Evolutionary conservation across 805 yeast species (phyloP).

Genomic region (Scheffersomyces coipomensis): DNA sequence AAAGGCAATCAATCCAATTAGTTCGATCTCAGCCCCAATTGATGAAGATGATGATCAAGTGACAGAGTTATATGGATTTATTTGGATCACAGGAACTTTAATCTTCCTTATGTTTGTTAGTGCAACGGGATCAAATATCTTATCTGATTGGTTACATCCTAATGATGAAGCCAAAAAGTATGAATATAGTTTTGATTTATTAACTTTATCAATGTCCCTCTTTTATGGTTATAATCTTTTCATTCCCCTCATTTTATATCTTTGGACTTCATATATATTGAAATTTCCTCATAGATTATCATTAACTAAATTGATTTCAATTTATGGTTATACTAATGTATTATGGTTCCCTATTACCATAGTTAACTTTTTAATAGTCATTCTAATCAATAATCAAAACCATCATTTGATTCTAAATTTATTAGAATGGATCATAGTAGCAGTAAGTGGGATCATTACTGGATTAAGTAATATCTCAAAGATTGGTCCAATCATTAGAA

Average conservation of each 20-base stretch:
- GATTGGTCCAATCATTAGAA: constrained; percentile 36
- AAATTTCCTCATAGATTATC: constrained; percentile 51
- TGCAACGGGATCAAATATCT: constrained; percentile 63
- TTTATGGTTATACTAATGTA: constrained; percentile 82
- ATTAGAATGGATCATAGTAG: constrained; percentile 64
- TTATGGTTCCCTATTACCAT: constrained; percentile 85
- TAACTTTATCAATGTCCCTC: constrained; percentile 66
- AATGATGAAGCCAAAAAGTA: constrained; percentile 44
- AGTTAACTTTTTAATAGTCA: constrained; percentile 55
- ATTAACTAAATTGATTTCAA: constrained; percentile 60
- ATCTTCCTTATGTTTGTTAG: constrained; percentile 73
- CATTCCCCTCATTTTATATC: constrained; percentile 58
- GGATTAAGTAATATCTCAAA: constrained; percentile 54
- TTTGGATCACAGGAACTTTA: constrained; percentile 88
- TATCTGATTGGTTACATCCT: constrained; percentile 54
- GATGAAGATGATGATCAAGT: constrained; percentile 35
- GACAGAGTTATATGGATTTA: constrained; percentile 78
- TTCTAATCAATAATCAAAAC: constrained; percentile 37
- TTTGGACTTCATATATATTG: constrained; percentile 49
- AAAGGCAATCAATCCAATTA: constrained; percentile 57
- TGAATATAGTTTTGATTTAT: constrained; percentile 56
- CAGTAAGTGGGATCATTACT: constrained; percentile 59
- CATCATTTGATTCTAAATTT: constrained; percentile 41
- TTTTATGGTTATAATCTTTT: constrained; percentile 75
- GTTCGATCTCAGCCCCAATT: constrained; percentile 12